Base-by-base conservation (phyloP, 2,329 filamentous ascomycete species). In the Blastomyces gilchristii region DNA sequence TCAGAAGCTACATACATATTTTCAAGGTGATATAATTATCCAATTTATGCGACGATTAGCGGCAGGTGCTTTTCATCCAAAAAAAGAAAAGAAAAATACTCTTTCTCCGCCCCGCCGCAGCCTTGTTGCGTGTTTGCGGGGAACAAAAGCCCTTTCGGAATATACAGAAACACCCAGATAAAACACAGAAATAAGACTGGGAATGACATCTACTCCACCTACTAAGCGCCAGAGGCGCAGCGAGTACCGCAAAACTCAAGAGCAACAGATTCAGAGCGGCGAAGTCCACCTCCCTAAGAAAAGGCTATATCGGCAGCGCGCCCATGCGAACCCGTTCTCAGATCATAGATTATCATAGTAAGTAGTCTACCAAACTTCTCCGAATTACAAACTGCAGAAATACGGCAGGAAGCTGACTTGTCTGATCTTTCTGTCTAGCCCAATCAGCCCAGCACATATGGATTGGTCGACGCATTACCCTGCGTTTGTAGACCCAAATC, bases 321-420 rank as follows among this genome's bases (percentile, higher is more conserved):
- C 94, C 47, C 94, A 99, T 78, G 94, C 94, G 66, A 99, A 99
- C 79, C 92, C 93, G 7, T 99, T 99, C 78, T 97, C 93, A 2
- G 94, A 99, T 72, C 94, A 99, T 79, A 81, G 85, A 63, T 81
- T 99, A 73, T 82, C 83, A 71, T 99, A 99, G 94, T 96, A 83
- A 71, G 85, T 79, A 22, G 56, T 18, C 64, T 28, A 22, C 18
- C 53, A 12, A 58, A 12, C 5, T 12, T 37, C 28, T 54, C 52
- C 18, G 18, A 54, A n/a, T 31, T 31, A 6, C 11, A 28, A 62
- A 11, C 43, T 58, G n/a, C 50, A 63, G 39, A n/a, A 58, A 12
- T n/a, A 37, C 12, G 18, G 43, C 34, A 34, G 8, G 63, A 59
- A 53, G 58, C 58, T 63, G 64, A 67, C 67, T 64, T 65, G 63